Evolutionary conservation across 306 rosid genomes (phyloP).

Genomic region (Phaseolus lunatus): DNA sequence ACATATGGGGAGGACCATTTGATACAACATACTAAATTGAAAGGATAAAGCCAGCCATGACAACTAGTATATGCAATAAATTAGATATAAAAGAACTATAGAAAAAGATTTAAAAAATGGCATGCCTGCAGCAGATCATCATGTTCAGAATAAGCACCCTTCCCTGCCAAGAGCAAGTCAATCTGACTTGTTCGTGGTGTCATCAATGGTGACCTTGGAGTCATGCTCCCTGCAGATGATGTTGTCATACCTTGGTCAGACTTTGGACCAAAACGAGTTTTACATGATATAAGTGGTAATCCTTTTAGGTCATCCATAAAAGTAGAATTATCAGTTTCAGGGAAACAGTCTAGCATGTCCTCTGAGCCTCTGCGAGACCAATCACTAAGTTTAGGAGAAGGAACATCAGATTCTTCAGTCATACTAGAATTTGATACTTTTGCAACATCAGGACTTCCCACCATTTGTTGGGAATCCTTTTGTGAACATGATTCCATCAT

Average conservation of each 20-base stretch:
- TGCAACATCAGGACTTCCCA: slow-evolving; percentile 95
- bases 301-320: slow-evolving; percentile 95
- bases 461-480: slow-evolving; percentile 80
- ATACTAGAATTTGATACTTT: slow-evolving; percentile 91
- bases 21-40: slow-evolving; percentile 24
- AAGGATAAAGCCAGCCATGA: slow-evolving; percentile 25
- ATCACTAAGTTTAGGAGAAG: slow-evolving; percentile 94
- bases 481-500: slow-evolving; percentile 77
- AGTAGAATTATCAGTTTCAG: slow-evolving; percentile 81
- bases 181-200: slow-evolving; percentile 96
- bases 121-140: slow-evolving; percentile 95
- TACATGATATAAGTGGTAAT: slow-evolving; percentile 89
- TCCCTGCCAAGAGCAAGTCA: slow-evolving; percentile 92
- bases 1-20: slow-evolving; percentile 14
- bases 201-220: slow-evolving; percentile 97
- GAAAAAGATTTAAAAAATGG: slow-evolving; percentile 27
- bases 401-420: slow-evolving; percentile 91
- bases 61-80: slow-evolving; percentile 21
- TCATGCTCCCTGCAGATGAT: slow-evolving; percentile 98
- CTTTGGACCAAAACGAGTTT: slow-evolving; percentile 98
- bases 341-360: slow-evolving; percentile 97
- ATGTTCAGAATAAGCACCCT: slow-evolving; percentile 91
- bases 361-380: slow-evolving; percentile 98
- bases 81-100: slow-evolving; percentile 6
- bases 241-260: slow-evolving; percentile 99